Evolutionary conservation across 306 rosid species (phyloP), one percentile per base, ranked within the genome.

Genomic region (Medicago arabica): DNA sequence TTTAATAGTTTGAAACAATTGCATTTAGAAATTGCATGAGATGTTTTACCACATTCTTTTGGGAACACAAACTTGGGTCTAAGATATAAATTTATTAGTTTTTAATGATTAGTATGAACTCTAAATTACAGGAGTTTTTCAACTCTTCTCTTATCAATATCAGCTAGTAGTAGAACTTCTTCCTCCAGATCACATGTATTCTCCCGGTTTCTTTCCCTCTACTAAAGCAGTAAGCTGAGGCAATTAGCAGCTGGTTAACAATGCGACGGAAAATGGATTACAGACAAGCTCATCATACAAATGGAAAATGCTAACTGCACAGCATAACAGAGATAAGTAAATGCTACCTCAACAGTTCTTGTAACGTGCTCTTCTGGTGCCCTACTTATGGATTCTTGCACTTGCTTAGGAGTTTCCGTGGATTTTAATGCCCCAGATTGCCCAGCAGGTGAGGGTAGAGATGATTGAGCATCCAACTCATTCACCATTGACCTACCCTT

Each of bases 391-490:
- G 84, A 85, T 64, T 95, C 99, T 63, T 92, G 96, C 77, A 60
- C 78, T 71, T 80, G 96, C 80, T 85, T 92, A 71, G 87, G 87
- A 85, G 80, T 88, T 79, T 92, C 99, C 38, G 40, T 54, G 43
- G 92, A 71, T 78, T 90, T 92, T 80, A 88, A 80, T 13, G 84
- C 17, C 74, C 91, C 96, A 62, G 93, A 67, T 80, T 86, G 89
- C 57, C 81, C 81, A 67, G 81, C 55, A 67, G 89, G 54, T 41
- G 75, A 74, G 51, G 86, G 71, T 61, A 89, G 63, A 25, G 87
- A 79, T 72, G 96, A 72, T 9, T 87, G 97, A 65, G 79, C 79
- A 85, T 92, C 99, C 57, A 89, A 78, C 28, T 93, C 97, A 71
- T 89, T 92, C 49, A 82, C 69, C 67, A 80, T 73, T 16, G 87